Percentiles rank a stretch among this genome's conserved stretches.
phyloP scores from a whole-genome alignment of 805 yeast species.

The Yarrowia sp. region DNA sequence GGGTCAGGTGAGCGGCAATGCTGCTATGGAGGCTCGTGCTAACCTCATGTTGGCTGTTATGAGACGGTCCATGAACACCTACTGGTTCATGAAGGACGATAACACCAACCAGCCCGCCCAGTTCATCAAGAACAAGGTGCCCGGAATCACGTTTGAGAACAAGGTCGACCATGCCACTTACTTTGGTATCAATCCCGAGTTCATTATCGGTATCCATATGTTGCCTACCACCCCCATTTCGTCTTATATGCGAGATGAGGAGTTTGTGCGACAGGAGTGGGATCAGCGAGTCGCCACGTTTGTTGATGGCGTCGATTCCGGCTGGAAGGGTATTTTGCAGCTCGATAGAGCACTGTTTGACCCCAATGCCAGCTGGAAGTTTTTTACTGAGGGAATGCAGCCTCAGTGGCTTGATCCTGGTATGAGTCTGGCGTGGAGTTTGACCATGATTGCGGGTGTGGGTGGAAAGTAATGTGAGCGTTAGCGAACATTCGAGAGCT shows the following conservation, averaged over 20 bases:
- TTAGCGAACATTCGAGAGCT: too few relatives aligned
- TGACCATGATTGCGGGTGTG: conserved; percentile 59
- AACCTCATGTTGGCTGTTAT: conserved; percentile 58
- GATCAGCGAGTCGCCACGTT: conserved; percentile 45
- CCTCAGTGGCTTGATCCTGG: conserved; percentile 69
- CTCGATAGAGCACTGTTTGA: conserved; percentile 72
- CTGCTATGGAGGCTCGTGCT: conserved; percentile 52
- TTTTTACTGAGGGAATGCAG: conserved; percentile 58
- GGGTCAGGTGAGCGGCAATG: conserved; percentile 58
- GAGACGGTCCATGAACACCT: conserved; percentile 53
- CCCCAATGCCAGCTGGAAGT: conserved; percentile 59
- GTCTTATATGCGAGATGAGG: conserved; percentile 52
- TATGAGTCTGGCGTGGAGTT: conserved; percentile 81
- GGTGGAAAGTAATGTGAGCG: neutral
- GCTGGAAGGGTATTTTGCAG: conserved; percentile 69
- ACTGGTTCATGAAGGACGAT: conserved; percentile 51
- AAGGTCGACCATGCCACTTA: conserved; percentile 71
- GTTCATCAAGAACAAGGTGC: conserved; percentile 56
- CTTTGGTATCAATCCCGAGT: conserved; percentile 60
- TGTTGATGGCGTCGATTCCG: conserved; percentile 42
- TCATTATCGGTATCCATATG: conserved; percentile 79
- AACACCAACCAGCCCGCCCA: conserved; percentile 52
- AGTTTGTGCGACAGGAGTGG: conserved; percentile 61
- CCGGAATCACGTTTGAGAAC: conserved; percentile 71
- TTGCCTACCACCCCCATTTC: conserved; percentile 66